phyloP scores from a whole-genome alignment of 345 rosid genomes.

The Populus euphratica region DNA sequence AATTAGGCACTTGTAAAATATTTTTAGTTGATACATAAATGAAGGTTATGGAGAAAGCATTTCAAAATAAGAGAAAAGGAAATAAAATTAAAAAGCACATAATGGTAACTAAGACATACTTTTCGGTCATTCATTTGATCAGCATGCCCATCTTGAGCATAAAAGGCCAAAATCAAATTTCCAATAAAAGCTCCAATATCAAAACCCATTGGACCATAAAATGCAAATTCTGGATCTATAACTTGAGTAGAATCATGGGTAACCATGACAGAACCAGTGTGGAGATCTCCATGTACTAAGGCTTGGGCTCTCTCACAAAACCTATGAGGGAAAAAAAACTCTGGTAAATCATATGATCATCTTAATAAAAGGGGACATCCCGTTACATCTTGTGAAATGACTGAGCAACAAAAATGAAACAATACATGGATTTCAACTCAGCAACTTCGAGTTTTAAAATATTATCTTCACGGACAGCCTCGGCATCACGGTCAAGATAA shows the following conservation, averaged over 20 bases:
- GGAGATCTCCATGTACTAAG: slow-evolving; percentile 91
- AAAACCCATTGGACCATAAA: slow-evolving; percentile 90
- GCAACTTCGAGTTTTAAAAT: slow-evolving; percentile 72
- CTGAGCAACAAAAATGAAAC: not conserved
- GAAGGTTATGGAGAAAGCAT: not conserved
- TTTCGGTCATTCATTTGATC: slow-evolving; percentile 58
- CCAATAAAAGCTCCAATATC: slow-evolving; percentile 92
- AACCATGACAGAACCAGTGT: slow-evolving; percentile 92
- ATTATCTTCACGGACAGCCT: slow-evolving; percentile 70
- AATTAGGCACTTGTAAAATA: too few relatives aligned
- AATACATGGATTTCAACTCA: slow-evolving; percentile 81
- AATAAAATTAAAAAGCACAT: not conserved
- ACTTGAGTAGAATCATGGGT: slow-evolving; percentile 80
- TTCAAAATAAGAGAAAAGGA: not conserved
- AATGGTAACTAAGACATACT: slow-evolving; percentile 28
- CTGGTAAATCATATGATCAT: slow-evolving; percentile 7
- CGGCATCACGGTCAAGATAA: slow-evolving; percentile 75
- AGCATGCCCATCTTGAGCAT: slow-evolving; percentile 90
- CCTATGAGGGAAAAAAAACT: slow-evolving; percentile 36
- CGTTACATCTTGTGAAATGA: not conserved
- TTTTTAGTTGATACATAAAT: too few relatives aligned
- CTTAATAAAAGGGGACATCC: not conserved
- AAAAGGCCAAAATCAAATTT: slow-evolving; percentile 81
- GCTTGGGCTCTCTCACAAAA: slow-evolving; percentile 98
- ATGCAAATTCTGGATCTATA: slow-evolving; percentile 90